phyloP scores from a whole-genome alignment of 106 monocot species.

The Apostasia ramifera region DNA sequence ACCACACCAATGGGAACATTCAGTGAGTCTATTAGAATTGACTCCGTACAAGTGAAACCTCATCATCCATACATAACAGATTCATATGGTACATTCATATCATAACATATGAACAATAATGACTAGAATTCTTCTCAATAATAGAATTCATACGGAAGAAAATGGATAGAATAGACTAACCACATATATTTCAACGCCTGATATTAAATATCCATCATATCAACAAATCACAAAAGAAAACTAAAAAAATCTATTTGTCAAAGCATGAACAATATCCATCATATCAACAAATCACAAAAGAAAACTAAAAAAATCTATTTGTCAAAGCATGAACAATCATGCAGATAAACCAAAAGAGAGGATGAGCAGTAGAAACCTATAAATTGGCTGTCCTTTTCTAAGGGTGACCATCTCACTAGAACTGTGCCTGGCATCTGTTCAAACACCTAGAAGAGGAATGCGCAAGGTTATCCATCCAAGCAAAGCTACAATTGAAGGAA shows the following conservation, averaged over 20 bases:
- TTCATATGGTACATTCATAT: neutral
- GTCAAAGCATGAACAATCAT: too few species aligned
- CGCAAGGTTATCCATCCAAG: neutral
- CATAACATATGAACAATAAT: neutral
- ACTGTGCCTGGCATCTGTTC: slow-evolving; percentile 93
- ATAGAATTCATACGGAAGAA: too few species aligned
- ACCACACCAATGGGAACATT: neutral
- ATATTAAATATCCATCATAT: too few species aligned
- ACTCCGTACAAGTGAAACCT: neutral
- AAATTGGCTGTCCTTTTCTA: slow-evolving; percentile 20
- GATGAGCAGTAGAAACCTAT: too few species aligned
- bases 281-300: too few species aligned
- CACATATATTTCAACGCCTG: too few species aligned
- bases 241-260: too few species aligned
- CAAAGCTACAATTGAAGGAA: neutral
- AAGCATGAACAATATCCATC: too few species aligned
- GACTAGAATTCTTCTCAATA: neutral
- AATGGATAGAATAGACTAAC: too few species aligned
- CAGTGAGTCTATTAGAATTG: neutral
- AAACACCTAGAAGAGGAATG: slow-evolving; percentile 54
- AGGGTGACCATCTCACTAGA: slow-evolving; percentile 48
- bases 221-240: too few species aligned
- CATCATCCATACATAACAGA: neutral
- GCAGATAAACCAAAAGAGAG: too few species aligned
- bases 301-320: too few species aligned